These are phyloP conservation scores for Umbellularia californica DNA, from an alignment of 164 flowering plant species.

Conservation along the genomic window DNA sequence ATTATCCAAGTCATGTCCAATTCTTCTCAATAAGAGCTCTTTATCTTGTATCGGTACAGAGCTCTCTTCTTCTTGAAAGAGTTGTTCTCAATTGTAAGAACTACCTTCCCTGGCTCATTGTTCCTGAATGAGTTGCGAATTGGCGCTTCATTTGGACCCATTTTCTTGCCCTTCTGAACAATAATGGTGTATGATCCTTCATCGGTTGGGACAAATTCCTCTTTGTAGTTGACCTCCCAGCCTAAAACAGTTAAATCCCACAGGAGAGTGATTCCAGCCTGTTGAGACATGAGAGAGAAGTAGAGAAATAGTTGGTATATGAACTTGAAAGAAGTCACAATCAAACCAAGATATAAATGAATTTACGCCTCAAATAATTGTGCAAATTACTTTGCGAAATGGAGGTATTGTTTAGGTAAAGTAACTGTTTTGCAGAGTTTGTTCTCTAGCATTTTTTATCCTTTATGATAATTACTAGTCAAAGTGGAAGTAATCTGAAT, in stretches of 20 bases:
- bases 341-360: too few species aligned
- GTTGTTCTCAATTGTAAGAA: slow-evolving; percentile 48
- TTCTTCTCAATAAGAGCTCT: slow-evolving; percentile 23
- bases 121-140: slow-evolving; percentile 49
- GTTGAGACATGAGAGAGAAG: neutral
- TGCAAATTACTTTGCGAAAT: too few species aligned
- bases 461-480: too few species aligned
- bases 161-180: slow-evolving; percentile 50
- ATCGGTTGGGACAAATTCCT: slow-evolving; percentile 61
- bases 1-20: neutral
- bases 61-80: slow-evolving; percentile 57
- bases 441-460: too few species aligned
- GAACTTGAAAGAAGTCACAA: too few species aligned
- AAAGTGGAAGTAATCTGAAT: too few species aligned
- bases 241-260: slow-evolving; percentile 77
- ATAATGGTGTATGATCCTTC: slow-evolving; percentile 61
- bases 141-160: slow-evolving; percentile 38
- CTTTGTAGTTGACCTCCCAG: slow-evolving; percentile 79
- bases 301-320: too few species aligned
- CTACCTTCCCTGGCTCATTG: slow-evolving; percentile 64
- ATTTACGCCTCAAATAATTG: too few species aligned
- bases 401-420: too few species aligned
- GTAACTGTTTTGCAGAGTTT: too few species aligned
- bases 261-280: slow-evolving; percentile 36
- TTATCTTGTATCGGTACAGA: slow-evolving; percentile 50